Base-by-base conservation (phyloP, 805 yeast genomes). In the Metschnikowia vanudenii region DNA sequence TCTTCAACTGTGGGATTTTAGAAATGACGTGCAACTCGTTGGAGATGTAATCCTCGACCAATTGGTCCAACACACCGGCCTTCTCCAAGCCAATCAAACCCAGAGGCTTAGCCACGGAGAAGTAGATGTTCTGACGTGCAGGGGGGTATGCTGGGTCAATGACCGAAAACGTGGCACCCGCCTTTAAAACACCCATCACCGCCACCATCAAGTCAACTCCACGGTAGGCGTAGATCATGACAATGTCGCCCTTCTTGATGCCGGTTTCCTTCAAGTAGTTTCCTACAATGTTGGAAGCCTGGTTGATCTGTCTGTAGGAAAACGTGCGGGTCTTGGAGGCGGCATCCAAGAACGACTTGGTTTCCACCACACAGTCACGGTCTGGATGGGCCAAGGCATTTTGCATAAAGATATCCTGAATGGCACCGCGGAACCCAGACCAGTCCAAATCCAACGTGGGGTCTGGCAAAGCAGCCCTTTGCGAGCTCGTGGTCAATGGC, bases 71-170 rank as follows among this genome's bases (percentile, higher is more conserved):
- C 36, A 71, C 65, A 24, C 99, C 99, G 1, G 99, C 99, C 63
- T 89, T 87, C 56, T 84, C 84, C 56, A 94, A 82, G 16, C 91
- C 96, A 51, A 94, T 84, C 56, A 94, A 76, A 53, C 96, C 99
- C 57, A 73, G 80, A 29, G 99, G 99, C 65, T 85, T 82, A 31
- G 99, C 98, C 13, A 94, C 99, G 39, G 87, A 82, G 47, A 94
- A 75, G 65, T 94, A 94, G 51, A 94, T 81, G 53, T 88, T 94
- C 68, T 94, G 99, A 68, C 99, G 82, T 9, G 96, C 96, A 14
- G 99, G 97, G 36, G 99, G 99, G 66, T 94, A 94, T 4, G 98
- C 98, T 7, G 99, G 99, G 64, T 94, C 99, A 54, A 94, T 95
- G 18, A 94, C 99, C 9, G 97, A 91, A 65, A 94, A 94, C 0